Evolutionary conservation across 2,329 filamentous ascomycete species (phyloP).

Genomic region (Cryphonectria nitschkei): DNA sequence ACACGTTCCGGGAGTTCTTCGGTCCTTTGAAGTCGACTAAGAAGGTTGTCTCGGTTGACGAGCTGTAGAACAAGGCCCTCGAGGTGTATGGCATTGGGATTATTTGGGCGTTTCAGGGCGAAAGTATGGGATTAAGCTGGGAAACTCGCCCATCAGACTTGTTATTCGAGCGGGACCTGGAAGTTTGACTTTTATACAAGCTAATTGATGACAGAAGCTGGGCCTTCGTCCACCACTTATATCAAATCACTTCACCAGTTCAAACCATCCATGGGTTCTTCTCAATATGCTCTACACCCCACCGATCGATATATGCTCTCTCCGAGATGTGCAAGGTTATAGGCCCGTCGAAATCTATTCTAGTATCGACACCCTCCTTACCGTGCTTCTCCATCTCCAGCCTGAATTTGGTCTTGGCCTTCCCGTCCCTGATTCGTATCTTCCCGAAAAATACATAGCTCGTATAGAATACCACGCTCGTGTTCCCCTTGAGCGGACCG

Average conservation of each 20-base stretch:
- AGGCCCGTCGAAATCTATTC: not conserved
- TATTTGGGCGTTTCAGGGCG: not conserved
- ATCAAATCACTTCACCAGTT: too few species aligned
- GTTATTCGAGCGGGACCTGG: not conserved
- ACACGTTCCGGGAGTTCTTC: slow-evolving; percentile 70
- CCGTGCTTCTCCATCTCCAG: slow-evolving; percentile 47
- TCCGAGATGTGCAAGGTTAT: slow-evolving; percentile 6
- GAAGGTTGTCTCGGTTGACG: slow-evolving; percentile 22
- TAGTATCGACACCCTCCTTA: not conserved
- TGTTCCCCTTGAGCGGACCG: slow-evolving; percentile 50
- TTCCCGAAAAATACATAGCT: slow-evolving; percentile 66
- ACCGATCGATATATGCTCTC: not conserved
- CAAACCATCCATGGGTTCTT: not conserved
- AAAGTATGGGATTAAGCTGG: not conserved
- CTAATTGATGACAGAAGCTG: not conserved
- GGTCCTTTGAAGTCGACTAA: slow-evolving; percentile 51
- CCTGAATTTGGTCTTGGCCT: slow-evolving; percentile 55
- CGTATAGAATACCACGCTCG: slow-evolving; percentile 53
- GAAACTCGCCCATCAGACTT: not conserved
- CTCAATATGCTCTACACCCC: slow-evolving; percentile 1
- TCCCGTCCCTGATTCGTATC: slow-evolving; percentile 53
- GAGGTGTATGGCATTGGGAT: not conserved
- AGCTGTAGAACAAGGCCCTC: slow-evolving; percentile 12
- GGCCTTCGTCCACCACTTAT: too few species aligned
- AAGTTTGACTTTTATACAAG: not conserved